A percentile compares a stretch with the other conserved stretches of the same genome.
These are phyloP conservation scores for Phaffia rhodozyma DNA, from an alignment of 1,284 basidiomycete genomes.

Conservation along the genomic window DNA sequence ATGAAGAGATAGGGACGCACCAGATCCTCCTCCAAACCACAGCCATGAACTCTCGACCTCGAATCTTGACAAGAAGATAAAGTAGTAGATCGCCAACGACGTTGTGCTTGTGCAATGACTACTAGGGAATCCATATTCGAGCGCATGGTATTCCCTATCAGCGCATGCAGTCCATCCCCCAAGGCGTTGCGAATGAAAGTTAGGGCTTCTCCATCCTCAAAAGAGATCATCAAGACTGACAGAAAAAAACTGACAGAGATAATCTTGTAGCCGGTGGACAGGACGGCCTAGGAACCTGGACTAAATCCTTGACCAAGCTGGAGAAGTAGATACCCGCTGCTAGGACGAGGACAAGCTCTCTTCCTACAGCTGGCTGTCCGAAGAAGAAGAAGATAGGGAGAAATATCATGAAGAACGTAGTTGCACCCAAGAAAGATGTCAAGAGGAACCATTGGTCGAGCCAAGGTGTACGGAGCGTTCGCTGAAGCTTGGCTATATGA, in stretches of 20 bases:
- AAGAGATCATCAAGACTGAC: no score
- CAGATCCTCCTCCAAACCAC: background rate
- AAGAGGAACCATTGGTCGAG: conserved; percentile 5
- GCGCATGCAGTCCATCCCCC: no score
- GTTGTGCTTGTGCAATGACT: conserved; percentile 89
- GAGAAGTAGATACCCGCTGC: conserved; percentile 45
- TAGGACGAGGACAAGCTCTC: background rate
- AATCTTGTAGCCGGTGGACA: conserved; percentile 80
- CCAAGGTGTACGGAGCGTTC: background rate
- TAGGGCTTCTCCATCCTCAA: no score
- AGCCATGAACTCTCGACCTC: background rate
- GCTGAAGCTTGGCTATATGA: conserved; percentile 1
- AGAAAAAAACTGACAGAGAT: conserved; percentile 22
- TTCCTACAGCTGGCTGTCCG: background rate
- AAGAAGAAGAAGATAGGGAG: conserved; percentile 12
- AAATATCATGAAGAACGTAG: conserved; percentile 10
- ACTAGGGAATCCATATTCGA: conserved; percentile 66
- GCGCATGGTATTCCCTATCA: conserved; percentile 29
- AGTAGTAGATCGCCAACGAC: conserved; percentile 71
- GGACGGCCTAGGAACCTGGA: conserved; percentile 83
- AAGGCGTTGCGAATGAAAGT: no score
- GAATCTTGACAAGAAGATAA: conserved; percentile 27
- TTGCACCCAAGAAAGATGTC: conserved; percentile 6
- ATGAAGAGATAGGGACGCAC: background rate
- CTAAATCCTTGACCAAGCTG: conserved; percentile 76